phyloP scores from a whole-genome alignment of 31 red algal genomes.

The Porphyra umbilicalis region DNA sequence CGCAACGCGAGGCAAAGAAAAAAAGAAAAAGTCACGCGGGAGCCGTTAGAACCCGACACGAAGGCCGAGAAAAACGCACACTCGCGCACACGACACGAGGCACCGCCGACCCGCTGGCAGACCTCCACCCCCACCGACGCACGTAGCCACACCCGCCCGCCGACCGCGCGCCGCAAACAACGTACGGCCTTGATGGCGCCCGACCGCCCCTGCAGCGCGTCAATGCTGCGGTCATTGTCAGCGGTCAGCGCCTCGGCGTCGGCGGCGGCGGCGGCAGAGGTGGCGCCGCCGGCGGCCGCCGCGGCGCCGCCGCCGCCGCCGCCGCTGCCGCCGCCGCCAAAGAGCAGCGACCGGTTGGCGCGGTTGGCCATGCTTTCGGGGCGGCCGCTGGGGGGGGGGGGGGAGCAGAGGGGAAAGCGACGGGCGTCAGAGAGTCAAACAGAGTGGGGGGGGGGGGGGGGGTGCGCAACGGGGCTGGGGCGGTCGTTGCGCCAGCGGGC shows the following conservation, averaged over 20 bases:
- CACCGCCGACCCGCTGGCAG: too few species aligned
- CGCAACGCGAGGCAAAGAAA: neutral
- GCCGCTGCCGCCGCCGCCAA: neutral
- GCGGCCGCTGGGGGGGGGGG: neutral
- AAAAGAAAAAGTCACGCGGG: too few species aligned
- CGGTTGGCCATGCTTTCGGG: neutral
- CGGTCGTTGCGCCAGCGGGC: too few species aligned
- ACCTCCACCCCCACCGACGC: neutral
- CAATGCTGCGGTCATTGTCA: neutral
- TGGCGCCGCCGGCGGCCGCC: neutral
- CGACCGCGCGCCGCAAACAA: neutral
- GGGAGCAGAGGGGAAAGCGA: neutral
- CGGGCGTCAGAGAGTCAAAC: too few species aligned
- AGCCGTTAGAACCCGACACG: too few species aligned
- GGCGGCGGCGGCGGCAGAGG: neutral
- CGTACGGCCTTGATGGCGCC: neutral
- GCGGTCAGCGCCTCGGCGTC: neutral
- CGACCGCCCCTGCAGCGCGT: neutral
- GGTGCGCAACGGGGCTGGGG: too few species aligned
- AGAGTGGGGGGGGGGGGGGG: too few species aligned
- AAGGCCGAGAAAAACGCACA: too few species aligned
- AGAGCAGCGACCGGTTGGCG: neutral
- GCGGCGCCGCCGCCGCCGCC: neutral
- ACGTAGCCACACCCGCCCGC: neutral
- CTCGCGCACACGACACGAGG: too few species aligned